Evolutionary conservation across 441 rosid genomes (phyloP).

Genomic region (Biscutella auriculata): DNA sequence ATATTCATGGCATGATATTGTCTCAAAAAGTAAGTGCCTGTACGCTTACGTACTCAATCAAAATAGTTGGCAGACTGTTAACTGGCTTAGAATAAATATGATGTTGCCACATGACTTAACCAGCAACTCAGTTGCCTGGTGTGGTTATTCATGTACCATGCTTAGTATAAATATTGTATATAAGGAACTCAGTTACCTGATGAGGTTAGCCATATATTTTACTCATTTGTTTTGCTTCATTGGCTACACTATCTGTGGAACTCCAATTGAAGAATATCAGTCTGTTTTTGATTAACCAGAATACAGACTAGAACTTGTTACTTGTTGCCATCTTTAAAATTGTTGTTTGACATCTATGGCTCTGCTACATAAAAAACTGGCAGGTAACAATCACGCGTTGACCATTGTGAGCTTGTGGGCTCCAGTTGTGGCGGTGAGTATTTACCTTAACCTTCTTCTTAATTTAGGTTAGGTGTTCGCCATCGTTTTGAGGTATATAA

Average conservation of each 20-base stretch:
- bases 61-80: background rate
- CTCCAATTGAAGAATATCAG: background rate
- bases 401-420: slow-evolving; percentile 92
- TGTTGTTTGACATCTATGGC: slow-evolving; percentile 7
- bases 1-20: slow-evolving; percentile 94
- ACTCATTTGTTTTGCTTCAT: background rate
- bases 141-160: background rate
- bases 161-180: background rate
- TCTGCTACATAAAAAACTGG: slow-evolving; percentile 21
- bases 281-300: background rate
- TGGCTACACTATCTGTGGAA: slow-evolving; percentile 6
- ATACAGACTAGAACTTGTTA: slow-evolving; percentile 6
- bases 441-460: slow-evolving; percentile 10
- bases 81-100: background rate
- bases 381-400: slow-evolving; percentile 82
- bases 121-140: background rate
- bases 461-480: background rate
- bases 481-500: too few relatives aligned
- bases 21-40: slow-evolving; percentile 69
- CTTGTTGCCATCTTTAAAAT: background rate
- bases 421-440: slow-evolving; percentile 91
- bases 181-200: background rate
- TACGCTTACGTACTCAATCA: background rate
- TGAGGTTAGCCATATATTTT: background rate
- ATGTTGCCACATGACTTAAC: background rate